Conservation (phyloP, 2,329 filamentous ascomycete species). For the Gremmenia infestans region DNA sequence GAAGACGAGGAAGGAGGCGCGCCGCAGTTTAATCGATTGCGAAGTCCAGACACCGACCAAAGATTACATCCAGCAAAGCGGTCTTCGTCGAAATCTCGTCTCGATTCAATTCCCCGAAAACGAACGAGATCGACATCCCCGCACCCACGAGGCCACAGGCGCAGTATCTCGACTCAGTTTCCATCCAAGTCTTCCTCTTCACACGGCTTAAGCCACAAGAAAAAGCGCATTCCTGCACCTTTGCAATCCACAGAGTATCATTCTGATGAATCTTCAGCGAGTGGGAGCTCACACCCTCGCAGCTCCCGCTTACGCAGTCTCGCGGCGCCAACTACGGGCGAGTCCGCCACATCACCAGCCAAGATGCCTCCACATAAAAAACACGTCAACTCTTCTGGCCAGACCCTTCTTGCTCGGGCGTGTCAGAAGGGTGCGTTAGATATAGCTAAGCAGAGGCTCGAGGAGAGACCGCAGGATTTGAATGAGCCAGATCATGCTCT, state of each 20-base stretch:
- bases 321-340: slow-evolving; percentile 50
- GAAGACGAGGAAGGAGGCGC: slow-evolving; percentile 25
- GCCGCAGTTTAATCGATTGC: slow-evolving; percentile 18
- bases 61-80: slow-evolving; percentile 19
- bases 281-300: slow-evolving; percentile 54
- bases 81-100: slow-evolving; percentile 14
- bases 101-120: slow-evolving; percentile 19
- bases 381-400: slow-evolving; percentile 85
- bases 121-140: slow-evolving; percentile 52
- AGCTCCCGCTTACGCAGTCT: slow-evolving; percentile 53
- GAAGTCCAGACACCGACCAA: slow-evolving; percentile 23
- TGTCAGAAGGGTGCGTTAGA: slow-evolving; percentile 83
- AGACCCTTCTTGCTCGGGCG: slow-evolving; percentile 84
- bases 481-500: slow-evolving; percentile 89
- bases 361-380: slow-evolving; percentile 74
- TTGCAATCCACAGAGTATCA: slow-evolving; percentile 59
- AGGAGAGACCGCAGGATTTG: slow-evolving; percentile 79
- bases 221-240: slow-evolving; percentile 56
- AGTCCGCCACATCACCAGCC: slow-evolving; percentile 60
- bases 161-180: slow-evolving; percentile 61
- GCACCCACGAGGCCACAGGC: slow-evolving; percentile 51
- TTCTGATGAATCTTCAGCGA: slow-evolving; percentile 61
- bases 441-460: slow-evolving; percentile 61
- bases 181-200: slow-evolving; percentile 46
- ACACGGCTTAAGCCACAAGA: slow-evolving; percentile 54